Conservation (phyloP, 2,329 filamentous ascomycete species). For the Alternaria brassicae region DNA sequence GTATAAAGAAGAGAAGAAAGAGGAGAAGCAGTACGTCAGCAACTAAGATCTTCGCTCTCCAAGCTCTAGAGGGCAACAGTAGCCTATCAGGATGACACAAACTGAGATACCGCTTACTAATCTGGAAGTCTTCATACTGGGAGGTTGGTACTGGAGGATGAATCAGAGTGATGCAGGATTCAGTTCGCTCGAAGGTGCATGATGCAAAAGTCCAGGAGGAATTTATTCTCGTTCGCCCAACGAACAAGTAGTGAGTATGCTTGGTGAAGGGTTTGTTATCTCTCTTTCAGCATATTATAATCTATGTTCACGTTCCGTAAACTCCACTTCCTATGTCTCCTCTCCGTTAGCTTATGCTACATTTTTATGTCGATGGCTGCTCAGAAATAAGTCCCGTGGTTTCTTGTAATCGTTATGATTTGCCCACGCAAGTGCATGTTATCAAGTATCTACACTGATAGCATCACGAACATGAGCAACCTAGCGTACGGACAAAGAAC, state of each 20-base stretch:
- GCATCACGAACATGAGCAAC: not conserved
- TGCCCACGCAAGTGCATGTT: not conserved
- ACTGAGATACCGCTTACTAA: not conserved
- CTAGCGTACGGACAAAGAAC: not conserved
- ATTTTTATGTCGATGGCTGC: not conserved
- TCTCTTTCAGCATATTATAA: not conserved
- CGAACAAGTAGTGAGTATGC: not conserved
- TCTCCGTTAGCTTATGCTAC: not conserved
- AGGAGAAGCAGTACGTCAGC: not conserved
- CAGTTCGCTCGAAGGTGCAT: not conserved
- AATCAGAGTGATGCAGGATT: not conserved
- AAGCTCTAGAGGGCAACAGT: not conserved
- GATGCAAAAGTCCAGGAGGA: not conserved
- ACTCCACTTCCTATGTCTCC: no score
- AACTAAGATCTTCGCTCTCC: not conserved
- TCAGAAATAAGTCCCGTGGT: not conserved
- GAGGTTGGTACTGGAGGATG: not conserved
- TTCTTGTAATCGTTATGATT: not conserved
- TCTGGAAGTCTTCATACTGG: not conserved
- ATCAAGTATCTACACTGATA: not conserved
- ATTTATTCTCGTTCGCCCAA: not conserved
- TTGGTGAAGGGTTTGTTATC: not conserved
- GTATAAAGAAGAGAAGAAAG: not conserved
- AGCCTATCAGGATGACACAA: slow-evolving; percentile 1
- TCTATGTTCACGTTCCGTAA: no score